Percentiles rank a stretch among this genome's conserved stretches.
These are phyloP conservation scores for Gremmenia infestans DNA, from an alignment of 2,329 filamentous ascomycete species.

Conservation along the genomic window DNA sequence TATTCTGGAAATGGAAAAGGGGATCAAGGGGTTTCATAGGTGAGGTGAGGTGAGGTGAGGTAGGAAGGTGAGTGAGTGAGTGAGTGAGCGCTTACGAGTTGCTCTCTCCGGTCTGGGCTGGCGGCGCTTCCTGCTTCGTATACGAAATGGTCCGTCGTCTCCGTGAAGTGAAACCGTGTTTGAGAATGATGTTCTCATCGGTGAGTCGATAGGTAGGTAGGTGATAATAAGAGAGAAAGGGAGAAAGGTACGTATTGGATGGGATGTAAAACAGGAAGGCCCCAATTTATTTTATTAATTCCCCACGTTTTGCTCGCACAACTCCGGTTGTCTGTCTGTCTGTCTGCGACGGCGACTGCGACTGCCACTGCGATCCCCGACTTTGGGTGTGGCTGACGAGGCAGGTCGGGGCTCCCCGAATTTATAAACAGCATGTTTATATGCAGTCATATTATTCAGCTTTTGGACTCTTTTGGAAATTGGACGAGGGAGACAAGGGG, in stretches of 20 bases:
- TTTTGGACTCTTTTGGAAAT: too few species aligned
- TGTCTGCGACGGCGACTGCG: too few species aligned
- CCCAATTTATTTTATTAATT: background rate
- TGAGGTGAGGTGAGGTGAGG: background rate
- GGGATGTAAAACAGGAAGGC: background rate
- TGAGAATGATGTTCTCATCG: too few species aligned
- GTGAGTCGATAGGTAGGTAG: too few species aligned
- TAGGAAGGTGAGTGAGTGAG: background rate
- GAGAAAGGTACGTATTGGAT: background rate
- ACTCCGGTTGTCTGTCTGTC: background rate
- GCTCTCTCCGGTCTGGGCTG: background rate
- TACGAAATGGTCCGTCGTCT: background rate
- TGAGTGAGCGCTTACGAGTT: background rate
- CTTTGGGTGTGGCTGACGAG: too few species aligned
- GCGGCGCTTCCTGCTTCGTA: background rate
- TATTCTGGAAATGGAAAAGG: background rate
- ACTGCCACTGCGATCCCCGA: background rate
- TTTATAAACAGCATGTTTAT: too few species aligned
- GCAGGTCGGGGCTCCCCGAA: too few species aligned
- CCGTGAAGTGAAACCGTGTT: too few species aligned
- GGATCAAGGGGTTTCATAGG: background rate
- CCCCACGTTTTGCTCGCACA: constrained; percentile 6
- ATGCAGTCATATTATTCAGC: too few species aligned
- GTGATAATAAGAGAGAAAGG: too few species aligned
- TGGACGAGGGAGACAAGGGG: too few species aligned